Evolutionary conservation across 2,329 filamentous ascomycete species (phyloP), one percentile per base, ranked within the genome.

Genomic region (Drechmeria coniospora): DNA sequence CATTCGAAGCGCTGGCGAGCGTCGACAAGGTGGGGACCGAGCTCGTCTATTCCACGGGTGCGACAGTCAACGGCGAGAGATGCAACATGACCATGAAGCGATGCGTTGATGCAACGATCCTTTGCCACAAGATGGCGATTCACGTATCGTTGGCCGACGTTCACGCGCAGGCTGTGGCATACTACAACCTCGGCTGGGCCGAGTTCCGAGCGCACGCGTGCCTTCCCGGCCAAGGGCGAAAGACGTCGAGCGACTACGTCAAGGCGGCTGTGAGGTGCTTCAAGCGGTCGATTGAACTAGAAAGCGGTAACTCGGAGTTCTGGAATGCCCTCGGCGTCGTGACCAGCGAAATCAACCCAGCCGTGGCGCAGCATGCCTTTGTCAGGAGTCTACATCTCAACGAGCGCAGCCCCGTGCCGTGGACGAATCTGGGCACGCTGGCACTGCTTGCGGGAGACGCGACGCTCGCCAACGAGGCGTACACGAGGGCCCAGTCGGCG

Each of bases 301-400:
- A 98, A 51, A 80, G 86, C 6, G 81, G 84, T 28, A 98, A 95
- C 46, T 63, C 82, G 0, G 87, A 95, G 40, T 95, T 95, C 50
- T 98, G 90, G 90, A 95, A 95, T 46, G 78, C 90, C 0, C 65
- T 98, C 3, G 90, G 87, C 27, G 82, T 95, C 4, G 83, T 81
- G 15, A 94, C 90, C 2, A 86, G 82, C 36, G 72, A 73, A 25
- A 65, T 94, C 39, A 94, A 81, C 44, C 79, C 86, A 0, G 74
- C 78, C 31, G 81, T 98, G 2, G 75, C 90, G 0, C 90, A 98
- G 50, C 92, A 98, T 50, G 74, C 90, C 0, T 87, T 98, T 42
- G 79, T 93, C 9, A 68, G 92, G 40, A 93, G 86, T 39, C 52
- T 98, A n/a, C 80, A 92, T 50, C 61, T 98, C 11, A 92, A 94